phyloP scores from a whole-genome alignment of 352 stramenopile genomes.

The Globisporangium alternatum region DNA sequence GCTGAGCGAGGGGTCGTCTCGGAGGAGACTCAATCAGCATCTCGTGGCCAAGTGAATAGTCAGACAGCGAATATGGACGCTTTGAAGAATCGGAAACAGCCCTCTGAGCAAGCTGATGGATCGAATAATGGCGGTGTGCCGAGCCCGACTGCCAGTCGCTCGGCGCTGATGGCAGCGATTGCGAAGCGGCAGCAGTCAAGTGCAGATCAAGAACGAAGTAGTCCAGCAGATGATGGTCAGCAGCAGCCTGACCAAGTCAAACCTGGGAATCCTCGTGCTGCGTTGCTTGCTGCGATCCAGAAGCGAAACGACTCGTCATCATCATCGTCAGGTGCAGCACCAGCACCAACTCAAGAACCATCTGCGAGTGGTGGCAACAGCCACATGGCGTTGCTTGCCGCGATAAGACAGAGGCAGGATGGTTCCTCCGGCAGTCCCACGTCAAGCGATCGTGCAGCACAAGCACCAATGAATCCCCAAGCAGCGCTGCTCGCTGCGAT shows the following conservation, averaged over 20 bases:
- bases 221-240: not conserved
- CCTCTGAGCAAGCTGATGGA: not conserved
- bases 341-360: not conserved
- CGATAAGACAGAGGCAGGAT: slow-evolving; percentile 2
- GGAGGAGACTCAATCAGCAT: not conserved
- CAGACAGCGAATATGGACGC: slow-evolving; percentile 5
- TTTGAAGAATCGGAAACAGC: not conserved
- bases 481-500: slow-evolving; percentile 34
- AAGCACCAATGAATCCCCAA: slow-evolving; percentile 12
- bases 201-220: not conserved
- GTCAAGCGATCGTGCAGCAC: not conserved
- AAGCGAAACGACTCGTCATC: slow-evolving; percentile 4
- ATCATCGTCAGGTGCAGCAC: not conserved
- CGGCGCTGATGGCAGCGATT: slow-evolving; percentile 9
- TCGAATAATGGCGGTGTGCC: not conserved
- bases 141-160: slow-evolving; percentile 12
- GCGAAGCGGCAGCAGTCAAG: not conserved
- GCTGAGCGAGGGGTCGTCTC: not conserved
- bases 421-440: not conserved
- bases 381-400: slow-evolving; percentile 2
- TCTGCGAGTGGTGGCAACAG: not conserved
- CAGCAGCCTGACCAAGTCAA: not conserved
- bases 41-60: not conserved
- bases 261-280: slow-evolving; percentile 12
- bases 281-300: slow-evolving; percentile 20